Conservation (phyloP, 768 basidiomycete genomes). For the Tulasnella sp. region DNA sequence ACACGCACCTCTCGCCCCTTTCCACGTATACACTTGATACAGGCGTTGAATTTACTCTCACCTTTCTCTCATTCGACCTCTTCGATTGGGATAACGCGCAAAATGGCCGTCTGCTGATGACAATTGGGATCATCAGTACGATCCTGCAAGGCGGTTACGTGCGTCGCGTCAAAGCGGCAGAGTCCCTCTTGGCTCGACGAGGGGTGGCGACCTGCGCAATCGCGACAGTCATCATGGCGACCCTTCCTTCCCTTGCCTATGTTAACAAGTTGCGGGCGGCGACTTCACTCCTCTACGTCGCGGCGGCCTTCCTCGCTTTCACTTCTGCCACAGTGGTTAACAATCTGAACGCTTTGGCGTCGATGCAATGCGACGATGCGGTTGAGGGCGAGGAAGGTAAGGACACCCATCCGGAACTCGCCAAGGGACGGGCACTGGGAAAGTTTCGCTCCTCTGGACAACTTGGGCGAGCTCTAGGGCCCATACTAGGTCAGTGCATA, state of each 20-base stretch:
- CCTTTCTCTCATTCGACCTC: conserved; percentile 85
- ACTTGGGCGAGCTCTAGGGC: conserved; percentile 86
- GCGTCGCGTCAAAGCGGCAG: conserved; percentile 67
- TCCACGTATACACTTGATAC: too few relatives aligned
- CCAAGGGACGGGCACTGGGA: conserved; percentile 78
- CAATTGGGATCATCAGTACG: conserved; percentile 85
- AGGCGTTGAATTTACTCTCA: conserved; percentile 93
- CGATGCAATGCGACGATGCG: conserved; percentile 69
- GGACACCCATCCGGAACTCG: conserved; percentile 53
- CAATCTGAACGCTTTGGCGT: conserved; percentile 81
- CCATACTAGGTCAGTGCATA: conserved; percentile 73
- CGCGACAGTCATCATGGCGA: conserved; percentile 59
- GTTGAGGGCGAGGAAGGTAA: conserved; percentile 50
- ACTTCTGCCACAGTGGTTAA: conserved; percentile 95
- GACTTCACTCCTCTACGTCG: conserved; percentile 35
- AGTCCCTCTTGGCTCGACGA: conserved; percentile 70
- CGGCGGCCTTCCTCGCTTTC: conserved; percentile 80
- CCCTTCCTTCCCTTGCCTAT: conserved; percentile 48
- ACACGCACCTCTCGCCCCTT: too few relatives aligned
- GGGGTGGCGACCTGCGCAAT: conserved; percentile 66
- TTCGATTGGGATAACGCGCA: conserved; percentile 84
- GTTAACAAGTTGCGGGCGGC: conserved; percentile 37
- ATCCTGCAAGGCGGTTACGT: conserved; percentile 91
- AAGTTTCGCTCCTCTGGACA: conserved; percentile 88
- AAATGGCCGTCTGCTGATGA: conserved; percentile 73